Conservation (phyloP, 176 grass and related monocot species). For the Cenchrus purpureus region DNA sequence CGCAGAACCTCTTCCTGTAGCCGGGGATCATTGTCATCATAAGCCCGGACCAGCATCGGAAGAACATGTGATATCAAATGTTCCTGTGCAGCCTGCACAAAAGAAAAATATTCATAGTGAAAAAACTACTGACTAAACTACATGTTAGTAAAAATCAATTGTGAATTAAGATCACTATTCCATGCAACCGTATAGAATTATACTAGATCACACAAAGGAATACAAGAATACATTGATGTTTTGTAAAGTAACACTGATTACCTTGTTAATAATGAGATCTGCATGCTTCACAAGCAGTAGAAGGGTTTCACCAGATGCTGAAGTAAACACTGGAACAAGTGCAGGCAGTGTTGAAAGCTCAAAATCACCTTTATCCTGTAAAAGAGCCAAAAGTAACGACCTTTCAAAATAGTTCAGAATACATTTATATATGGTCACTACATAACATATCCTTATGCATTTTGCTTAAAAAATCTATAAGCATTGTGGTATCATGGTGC, state of each 20-base stretch:
- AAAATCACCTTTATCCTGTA: slow-evolving; percentile 94
- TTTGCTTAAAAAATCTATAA: background rate
- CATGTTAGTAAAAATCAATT: slow-evolving; percentile 14
- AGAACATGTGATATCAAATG: slow-evolving; percentile 85
- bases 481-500: background rate
- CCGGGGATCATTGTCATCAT: slow-evolving; percentile 95
- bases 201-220: background rate
- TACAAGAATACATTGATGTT: background rate
- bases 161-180: slow-evolving; percentile 16
- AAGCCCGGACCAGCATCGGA: slow-evolving; percentile 94
- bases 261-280: slow-evolving; percentile 95
- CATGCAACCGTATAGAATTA: background rate
- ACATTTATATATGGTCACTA: background rate
- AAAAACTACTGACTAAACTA: slow-evolving; percentile 12
- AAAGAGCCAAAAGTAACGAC: background rate
- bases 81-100: slow-evolving; percentile 65
- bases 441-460: slow-evolving; percentile 16
- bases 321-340: slow-evolving; percentile 91
- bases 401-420: slow-evolving; percentile 20
- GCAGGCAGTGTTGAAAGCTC: slow-evolving; percentile 95
- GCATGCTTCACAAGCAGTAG: slow-evolving; percentile 94
- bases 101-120: slow-evolving; percentile 20
- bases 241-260: slow-evolving; percentile 45
- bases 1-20: slow-evolving; percentile 97
- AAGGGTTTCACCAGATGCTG: slow-evolving; percentile 96